Evolutionary conservation across 2,329 filamentous ascomycete species (phyloP).

Genomic region (Thielaviopsis punctulata): DNA sequence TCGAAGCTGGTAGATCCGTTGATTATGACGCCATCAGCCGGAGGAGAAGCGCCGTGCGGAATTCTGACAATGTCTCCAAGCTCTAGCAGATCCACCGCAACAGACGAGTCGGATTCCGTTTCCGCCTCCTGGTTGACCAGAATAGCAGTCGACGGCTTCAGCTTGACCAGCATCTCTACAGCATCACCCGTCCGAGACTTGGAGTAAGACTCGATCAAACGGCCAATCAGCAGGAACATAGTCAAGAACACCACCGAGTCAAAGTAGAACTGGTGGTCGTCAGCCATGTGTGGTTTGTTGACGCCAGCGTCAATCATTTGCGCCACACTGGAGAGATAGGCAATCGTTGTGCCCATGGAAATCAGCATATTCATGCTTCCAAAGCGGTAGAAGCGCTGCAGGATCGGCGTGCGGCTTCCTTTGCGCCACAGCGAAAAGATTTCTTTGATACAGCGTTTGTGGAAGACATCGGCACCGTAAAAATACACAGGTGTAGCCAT

Average conservation of each 20-base stretch:
- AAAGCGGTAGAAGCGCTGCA: constrained; percentile 73
- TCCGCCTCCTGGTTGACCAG: constrained; percentile 36
- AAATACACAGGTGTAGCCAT: constrained; percentile 78
- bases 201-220: constrained; percentile 75
- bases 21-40: constrained; percentile 58
- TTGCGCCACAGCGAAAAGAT: constrained; percentile 60
- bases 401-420: constrained; percentile 53
- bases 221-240: constrained; percentile 60
- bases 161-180: constrained; percentile 58
- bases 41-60: constrained; percentile 64
- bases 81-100: constrained; percentile 54
- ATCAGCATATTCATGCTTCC: constrained; percentile 95
- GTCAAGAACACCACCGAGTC: constrained; percentile 88
- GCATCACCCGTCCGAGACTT: constrained; percentile 82
- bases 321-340: constrained; percentile 67
- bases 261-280: constrained; percentile 54
- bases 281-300: constrained; percentile 21
- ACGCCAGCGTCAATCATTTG: constrained; percentile 52
- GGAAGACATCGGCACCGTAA: constrained; percentile 72
- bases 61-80: constrained; percentile 59
- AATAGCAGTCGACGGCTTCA: constrained; percentile 61
- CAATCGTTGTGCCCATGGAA: constrained; percentile 72
- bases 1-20: constrained; percentile 55
- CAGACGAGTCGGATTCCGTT: constrained; percentile 21
- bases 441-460: constrained; percentile 62